Percentiles rank a stretch among this genome's conserved stretches.
These are phyloP conservation scores for Cyberlindnera bimundalis DNA, from an alignment of 805 yeast genomes.

Conservation along the genomic window DNA sequence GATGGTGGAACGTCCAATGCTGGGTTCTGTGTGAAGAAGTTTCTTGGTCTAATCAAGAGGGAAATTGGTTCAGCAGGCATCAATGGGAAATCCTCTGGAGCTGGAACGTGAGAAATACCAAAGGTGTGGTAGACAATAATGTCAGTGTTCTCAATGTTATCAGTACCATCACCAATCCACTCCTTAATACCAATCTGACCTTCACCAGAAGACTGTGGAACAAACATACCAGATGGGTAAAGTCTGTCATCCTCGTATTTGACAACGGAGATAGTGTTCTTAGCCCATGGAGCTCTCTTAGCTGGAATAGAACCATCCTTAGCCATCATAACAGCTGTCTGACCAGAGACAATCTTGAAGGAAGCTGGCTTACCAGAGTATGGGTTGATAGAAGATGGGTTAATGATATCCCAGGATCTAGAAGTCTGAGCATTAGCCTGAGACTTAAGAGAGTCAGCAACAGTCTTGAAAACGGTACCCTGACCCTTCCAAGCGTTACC, in stretches of 20 bases:
- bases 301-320: constrained; percentile 69
- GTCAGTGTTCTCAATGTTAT: constrained; percentile 61
- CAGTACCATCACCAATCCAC: constrained; percentile 65
- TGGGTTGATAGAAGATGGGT: constrained; percentile 62
- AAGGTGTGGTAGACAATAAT: constrained; percentile 76
- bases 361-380: constrained; percentile 75
- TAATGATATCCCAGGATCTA: constrained; percentile 75
- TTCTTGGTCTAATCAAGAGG: constrained; percentile 71
- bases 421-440: constrained; percentile 58
- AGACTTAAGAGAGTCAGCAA: constrained; percentile 55
- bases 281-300: constrained; percentile 84
- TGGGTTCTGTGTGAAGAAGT: constrained; percentile 76
- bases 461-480: constrained; percentile 64
- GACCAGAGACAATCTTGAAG: constrained; percentile 72
- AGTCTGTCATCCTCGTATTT: constrained; percentile 70
- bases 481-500: constrained; percentile 75
- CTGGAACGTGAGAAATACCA: constrained; percentile 83
- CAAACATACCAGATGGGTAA: constrained; percentile 79
- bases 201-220: constrained; percentile 72
- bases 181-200: constrained; percentile 62
- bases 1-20: constrained; percentile 73
- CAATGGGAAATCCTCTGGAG: constrained; percentile 86
- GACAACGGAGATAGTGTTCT: constrained; percentile 60
- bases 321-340: constrained; percentile 71
- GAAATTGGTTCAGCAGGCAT: constrained; percentile 86